A percentile compares a stretch with the other conserved stretches of the same genome.
Conservation (phyloP, 176 grass and related monocot species). For the Hsuehochloa calcarea region DNA sequence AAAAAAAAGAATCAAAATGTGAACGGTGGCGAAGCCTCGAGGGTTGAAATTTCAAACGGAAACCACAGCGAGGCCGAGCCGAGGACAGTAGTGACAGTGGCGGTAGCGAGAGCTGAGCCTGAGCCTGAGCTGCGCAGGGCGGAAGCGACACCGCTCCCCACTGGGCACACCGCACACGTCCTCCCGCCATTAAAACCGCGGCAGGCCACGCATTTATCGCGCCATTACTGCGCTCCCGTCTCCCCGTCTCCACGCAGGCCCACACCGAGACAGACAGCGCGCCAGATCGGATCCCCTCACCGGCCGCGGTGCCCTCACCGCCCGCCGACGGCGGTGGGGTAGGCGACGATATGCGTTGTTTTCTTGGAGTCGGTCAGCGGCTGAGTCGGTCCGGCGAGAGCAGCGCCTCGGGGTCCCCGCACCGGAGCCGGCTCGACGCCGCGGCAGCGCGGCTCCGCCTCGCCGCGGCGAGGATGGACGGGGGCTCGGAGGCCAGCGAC, state of each 20-base stretch:
- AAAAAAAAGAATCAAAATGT: not conserved
- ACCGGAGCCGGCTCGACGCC: conserved; percentile 69
- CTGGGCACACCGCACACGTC: conserved; percentile 41
- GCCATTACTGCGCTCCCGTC: conserved; percentile 39
- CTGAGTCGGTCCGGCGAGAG: conserved; percentile 83
- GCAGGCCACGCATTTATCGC: conserved; percentile 47
- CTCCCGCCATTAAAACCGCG: conserved; percentile 54
- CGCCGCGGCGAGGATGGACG: conserved; percentile 35
- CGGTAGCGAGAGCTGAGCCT: not conserved
- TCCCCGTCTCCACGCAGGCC: conserved; percentile 37
- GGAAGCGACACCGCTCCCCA: conserved; percentile 20
- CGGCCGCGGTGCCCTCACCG: not conserved
- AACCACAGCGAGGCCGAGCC: not conserved
- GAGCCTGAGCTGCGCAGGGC: not conserved
- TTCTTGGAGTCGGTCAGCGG: conserved; percentile 23
- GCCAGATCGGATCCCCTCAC: not conserved
- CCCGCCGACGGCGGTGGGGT: not conserved
- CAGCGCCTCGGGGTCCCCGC: conserved; percentile 92
- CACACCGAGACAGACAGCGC: not conserved
- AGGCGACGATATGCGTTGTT: not conserved
- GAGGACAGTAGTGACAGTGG: not conserved
- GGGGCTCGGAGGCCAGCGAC: conserved; percentile 54
- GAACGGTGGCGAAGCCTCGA: too few species aligned
- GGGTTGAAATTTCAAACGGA: not conserved
- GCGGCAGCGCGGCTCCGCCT: conserved; percentile 37